A percentile compares a stretch with the other conserved stretches of the same genome.
Evolutionary conservation across 176 grass and related monocot genomes (phyloP).

Genomic region (Chloris gayana): DNA sequence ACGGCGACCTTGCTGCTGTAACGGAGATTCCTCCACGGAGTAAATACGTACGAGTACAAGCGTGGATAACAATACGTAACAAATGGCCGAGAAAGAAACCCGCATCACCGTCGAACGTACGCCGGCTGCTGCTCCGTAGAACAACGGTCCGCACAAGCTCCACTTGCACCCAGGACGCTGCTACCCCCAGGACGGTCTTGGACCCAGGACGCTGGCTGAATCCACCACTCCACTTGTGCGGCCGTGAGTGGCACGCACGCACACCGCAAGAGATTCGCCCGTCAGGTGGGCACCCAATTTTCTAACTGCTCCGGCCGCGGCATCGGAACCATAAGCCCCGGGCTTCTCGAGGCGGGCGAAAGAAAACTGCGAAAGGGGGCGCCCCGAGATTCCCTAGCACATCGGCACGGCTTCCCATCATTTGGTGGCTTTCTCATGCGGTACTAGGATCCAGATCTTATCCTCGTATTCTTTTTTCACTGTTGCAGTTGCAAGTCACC

Average conservation of each 20-base stretch:
- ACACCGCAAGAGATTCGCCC: constrained; percentile 33
- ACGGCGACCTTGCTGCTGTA: not conserved
- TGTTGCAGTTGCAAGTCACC: not conserved
- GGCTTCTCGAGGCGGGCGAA: constrained; percentile 28
- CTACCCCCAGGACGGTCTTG: too few relatives aligned
- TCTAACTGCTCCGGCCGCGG: constrained; percentile 9
- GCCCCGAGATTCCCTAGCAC: constrained; percentile 39
- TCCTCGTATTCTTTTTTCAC: constrained; percentile 1
- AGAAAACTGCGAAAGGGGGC: not conserved
- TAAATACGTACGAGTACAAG: not conserved
- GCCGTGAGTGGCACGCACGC: constrained; percentile 31
- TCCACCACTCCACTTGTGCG: constrained; percentile 22
- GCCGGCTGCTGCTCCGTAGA: not conserved
- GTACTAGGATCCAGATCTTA: constrained; percentile 36
- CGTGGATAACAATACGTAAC: not conserved
- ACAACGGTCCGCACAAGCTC: not conserved
- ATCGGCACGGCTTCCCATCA: not conserved
- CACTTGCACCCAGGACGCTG: not conserved
- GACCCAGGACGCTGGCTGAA: not conserved
- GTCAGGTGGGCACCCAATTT: constrained; percentile 32
- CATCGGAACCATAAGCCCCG: constrained; percentile 23
- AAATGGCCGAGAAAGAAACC: not conserved
- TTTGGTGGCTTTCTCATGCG: not conserved
- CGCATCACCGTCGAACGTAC: not conserved
- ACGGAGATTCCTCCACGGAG: not conserved